Percentiles rank a stretch among this genome's conserved stretches.
Conservation (phyloP, 768 basidiomycete genomes). For the Boletales sp. region DNA sequence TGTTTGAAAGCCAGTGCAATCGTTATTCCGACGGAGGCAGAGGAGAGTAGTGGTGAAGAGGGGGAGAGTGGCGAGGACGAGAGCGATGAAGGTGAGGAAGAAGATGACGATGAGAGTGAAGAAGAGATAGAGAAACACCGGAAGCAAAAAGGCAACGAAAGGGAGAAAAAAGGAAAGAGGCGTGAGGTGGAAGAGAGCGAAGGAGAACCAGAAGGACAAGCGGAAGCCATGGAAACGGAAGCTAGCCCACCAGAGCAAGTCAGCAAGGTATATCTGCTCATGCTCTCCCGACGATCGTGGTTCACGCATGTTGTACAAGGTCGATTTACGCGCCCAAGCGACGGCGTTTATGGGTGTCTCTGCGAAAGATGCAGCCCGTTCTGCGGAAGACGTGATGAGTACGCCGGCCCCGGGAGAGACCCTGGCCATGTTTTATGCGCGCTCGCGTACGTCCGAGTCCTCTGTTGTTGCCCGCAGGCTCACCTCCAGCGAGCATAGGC, state of each 20-base stretch:
- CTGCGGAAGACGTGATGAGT: slow-evolving; percentile 67
- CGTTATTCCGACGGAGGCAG: slow-evolving; percentile 58
- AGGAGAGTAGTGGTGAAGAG: slow-evolving; percentile 58
- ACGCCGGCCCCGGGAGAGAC: slow-evolving; percentile 86
- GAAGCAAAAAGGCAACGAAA: neutral
- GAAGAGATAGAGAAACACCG: slow-evolving; percentile 12
- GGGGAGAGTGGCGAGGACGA: slow-evolving; percentile 59
- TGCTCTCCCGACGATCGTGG: too few species aligned
- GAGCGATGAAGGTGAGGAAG: slow-evolving; percentile 51
- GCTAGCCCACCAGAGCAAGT: slow-evolving; percentile 2
- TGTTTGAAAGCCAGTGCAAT: slow-evolving; percentile 70
- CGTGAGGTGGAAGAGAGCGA: slow-evolving; percentile 28
- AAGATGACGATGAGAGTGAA: slow-evolving; percentile 25
- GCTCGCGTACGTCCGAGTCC: slow-evolving; percentile 55
- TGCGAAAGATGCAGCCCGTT: slow-evolving; percentile 48
- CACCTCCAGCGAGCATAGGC: slow-evolving; percentile 38
- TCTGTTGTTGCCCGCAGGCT: neutral
- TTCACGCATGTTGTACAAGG: slow-evolving; percentile 13
- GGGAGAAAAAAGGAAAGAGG: slow-evolving; percentile 7
- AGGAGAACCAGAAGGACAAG: slow-evolving; percentile 17
- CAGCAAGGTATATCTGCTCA: slow-evolving; percentile 1
- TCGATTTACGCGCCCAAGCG: slow-evolving; percentile 41
- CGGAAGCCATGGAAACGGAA: neutral
- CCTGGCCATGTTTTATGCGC: slow-evolving; percentile 76
- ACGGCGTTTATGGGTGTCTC: slow-evolving; percentile 62